A percentile compares a stretch with the other conserved stretches of the same genome.
phyloP scores from a whole-genome alignment of 768 basidiomycete genomes.

The Leccinum disarticulatum region DNA sequence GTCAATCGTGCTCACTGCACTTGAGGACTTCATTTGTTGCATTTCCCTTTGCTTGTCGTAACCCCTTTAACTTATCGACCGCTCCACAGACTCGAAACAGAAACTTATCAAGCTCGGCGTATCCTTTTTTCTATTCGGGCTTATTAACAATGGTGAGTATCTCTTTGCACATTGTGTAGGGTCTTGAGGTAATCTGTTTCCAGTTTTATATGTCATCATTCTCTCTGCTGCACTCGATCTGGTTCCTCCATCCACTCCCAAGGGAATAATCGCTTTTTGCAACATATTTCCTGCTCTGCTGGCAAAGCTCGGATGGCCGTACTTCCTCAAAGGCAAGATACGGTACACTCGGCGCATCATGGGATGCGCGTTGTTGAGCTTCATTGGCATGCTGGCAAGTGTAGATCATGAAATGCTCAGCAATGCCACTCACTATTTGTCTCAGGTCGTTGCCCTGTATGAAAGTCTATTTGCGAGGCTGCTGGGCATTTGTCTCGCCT shows the following conservation, averaged over 20 bases:
- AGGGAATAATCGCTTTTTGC: conserved; percentile 92
- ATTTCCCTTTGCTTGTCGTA: conserved; percentile 5
- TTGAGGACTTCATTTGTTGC: conserved; percentile 23
- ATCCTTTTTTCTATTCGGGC: conserved; percentile 90
- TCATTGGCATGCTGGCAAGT: conserved; percentile 85
- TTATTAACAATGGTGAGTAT: conserved; percentile 82
- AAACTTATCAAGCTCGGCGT: conserved; percentile 39
- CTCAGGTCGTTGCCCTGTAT: conserved; percentile 75
- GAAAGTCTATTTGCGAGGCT: conserved; percentile 66
- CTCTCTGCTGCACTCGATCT: conserved; percentile 94
- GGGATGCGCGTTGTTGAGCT: conserved; percentile 74
- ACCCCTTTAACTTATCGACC: conserved; percentile 18
- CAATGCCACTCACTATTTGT: neutral
- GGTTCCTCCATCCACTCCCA: conserved; percentile 87
- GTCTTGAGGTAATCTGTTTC: neutral
- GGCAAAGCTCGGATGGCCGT: conserved; percentile 92
- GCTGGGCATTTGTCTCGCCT: conserved; percentile 78
- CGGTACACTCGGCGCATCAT: conserved; percentile 72
- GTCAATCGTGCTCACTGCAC: conserved; percentile 6
- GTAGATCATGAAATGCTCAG: neutral
- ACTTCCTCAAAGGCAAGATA: conserved; percentile 83
- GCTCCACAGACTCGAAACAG: conserved; percentile 20
- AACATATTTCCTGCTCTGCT: conserved; percentile 88
- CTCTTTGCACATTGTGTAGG: neutral
- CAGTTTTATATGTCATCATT: conserved; percentile 95